Evolutionary conservation across 225 moss, liverwort and hornwort species (phyloP), one percentile per base, ranked within the genome.

Genomic region (Thuidium tamariscinum): DNA sequence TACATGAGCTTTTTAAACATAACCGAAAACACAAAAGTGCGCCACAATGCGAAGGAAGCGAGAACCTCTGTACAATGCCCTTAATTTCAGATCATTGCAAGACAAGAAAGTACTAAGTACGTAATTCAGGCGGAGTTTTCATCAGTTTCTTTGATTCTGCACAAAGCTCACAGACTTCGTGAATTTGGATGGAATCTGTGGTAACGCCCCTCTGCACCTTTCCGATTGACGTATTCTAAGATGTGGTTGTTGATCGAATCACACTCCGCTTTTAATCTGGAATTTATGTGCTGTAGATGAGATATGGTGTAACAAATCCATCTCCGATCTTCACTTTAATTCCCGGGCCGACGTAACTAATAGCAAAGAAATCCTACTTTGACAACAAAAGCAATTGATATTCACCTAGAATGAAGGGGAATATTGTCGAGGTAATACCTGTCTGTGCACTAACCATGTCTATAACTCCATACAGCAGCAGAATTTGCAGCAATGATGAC

Each of bases 401-500:
- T 59, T n/a, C 66, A 67, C 74, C 52, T 54, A 49, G 39, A 79
- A 48, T 54, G 48, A 22, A 83, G 48, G 67, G 22, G 9, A 66
- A 30, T 44, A 59, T 16, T 65, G 22, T 89, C 81, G 54, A 69
- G 74, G 36, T 25, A 82, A 66, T 78, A 92, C 92, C 92, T 92
- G 90, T 39, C 69, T 92, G 90, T 82, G 92, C 88, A 71, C 64
- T 85, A 19, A 79, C 90, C 22, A 64, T 30, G 19, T 65, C 69
- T 39, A 85, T 23, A 70, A 84, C 44, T 87, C 75, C 92, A 79
- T 57, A 82, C 41, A 88, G 74, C 87, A 90, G 86, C 55, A 92
- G 79, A 20, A 88, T 37, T 81, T 82, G 90, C 61, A 88, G 87
- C 82, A 85, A 44, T 66, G 77, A 73, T 29, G 74, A 68, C 88